Base-by-base conservation (phyloP, 495 filamentous ascomycete genomes). In the Aspergillus sclerotioniger region DNA sequence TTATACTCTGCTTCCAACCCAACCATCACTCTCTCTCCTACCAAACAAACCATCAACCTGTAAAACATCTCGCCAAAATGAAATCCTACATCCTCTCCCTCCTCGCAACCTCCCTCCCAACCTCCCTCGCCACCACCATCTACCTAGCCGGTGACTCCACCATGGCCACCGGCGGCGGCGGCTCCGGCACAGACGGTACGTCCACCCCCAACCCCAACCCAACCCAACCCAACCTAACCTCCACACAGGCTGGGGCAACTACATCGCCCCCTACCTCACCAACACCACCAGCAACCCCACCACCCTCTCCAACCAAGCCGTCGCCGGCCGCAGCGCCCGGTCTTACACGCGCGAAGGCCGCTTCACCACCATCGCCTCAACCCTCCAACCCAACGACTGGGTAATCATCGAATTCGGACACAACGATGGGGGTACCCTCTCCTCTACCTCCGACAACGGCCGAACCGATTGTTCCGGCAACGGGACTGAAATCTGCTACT, bases 351-450 rank as follows among this genome's bases (percentile, higher is more conserved):
- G 82, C 58, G 84, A 87, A 67, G 79, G 78, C 50, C 83, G 81
- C 28, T 87, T 87, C 74, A 60, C 74, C 44, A 73, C 73, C 13
- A 77, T 87, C 59, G 78, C 80, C 62, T 58, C 64, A 46, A 56
- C 70, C 17, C 70, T 86, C 16, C 54, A 76, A 37, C 20, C 72
- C 8, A 80, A 79, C 45, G 84, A 87, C 67, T 82, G 74, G 66
- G 82, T 86, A 39, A 71, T 86, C 46, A 84, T 86, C 62, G 82
- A 84, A 61, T 85, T 87, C 57, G 84, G 84, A 1, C 84, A 87
- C 74, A 87, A 87, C 66, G 84, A 87, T 62, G 84, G 84, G 52
- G 82, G 84, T 10, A 82, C 80, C 6, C 77, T 86, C 4, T 25
- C 25, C 25, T 71, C 73, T 8, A 71, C 74, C 10, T 71, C 58